phyloP scores from a whole-genome alignment of 345 rosid genomes.

The Litchi chinensis region DNA sequence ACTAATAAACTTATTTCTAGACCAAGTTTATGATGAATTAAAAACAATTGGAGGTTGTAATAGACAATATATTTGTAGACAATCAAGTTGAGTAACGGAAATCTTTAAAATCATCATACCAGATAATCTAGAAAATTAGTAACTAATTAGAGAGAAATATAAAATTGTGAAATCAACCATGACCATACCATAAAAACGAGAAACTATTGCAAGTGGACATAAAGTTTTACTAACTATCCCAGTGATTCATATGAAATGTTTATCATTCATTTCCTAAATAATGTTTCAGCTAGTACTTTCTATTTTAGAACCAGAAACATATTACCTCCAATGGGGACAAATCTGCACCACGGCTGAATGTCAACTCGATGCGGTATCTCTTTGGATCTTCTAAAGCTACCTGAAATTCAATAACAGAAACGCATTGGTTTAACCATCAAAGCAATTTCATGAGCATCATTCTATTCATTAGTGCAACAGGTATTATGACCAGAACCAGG shows the following conservation, averaged over 20 bases:
- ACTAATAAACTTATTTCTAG: too few relatives aligned
- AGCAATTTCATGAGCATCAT: not conserved
- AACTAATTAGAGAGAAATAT: too few relatives aligned
- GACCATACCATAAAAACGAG: not conserved
- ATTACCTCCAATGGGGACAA: conserved; percentile 90
- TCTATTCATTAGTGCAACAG: not conserved
- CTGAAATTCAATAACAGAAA: conserved; percentile 40
- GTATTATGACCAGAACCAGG: not conserved
- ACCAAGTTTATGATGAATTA: not conserved
- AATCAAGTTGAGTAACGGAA: not conserved
- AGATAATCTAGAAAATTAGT: not conserved
- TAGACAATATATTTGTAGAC: not conserved
- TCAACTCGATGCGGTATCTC: conserved; percentile 87
- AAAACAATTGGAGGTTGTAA: not conserved
- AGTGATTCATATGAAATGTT: not conserved
- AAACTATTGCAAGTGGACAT: not conserved
- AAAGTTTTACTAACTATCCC: not conserved
- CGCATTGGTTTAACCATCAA: not conserved
- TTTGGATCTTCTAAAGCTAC: conserved; percentile 81
- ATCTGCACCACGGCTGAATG: conserved; percentile 98
- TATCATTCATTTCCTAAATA: not conserved
- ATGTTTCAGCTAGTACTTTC: not conserved
- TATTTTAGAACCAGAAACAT: not conserved
- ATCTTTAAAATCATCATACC: not conserved
- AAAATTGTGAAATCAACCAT: not conserved